Evolutionary conservation across 495 filamentous ascomycete species (phyloP).

Genomic region (Penicillium fimorum): DNA sequence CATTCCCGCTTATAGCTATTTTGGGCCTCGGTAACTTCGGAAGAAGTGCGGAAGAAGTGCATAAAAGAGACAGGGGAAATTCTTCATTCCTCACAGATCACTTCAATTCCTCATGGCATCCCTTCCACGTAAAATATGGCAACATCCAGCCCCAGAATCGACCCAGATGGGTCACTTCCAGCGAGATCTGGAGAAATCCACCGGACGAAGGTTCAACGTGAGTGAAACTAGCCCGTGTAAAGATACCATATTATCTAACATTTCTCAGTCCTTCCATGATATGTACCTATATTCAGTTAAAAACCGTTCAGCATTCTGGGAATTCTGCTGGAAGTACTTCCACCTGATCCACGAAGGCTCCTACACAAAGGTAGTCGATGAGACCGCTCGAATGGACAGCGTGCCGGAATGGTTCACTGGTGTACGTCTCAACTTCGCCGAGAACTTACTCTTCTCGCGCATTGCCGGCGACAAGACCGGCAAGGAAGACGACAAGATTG

Average conservation of each 20-base stretch:
- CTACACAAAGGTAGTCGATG: constrained; percentile 62
- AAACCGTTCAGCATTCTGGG: constrained; percentile 64
- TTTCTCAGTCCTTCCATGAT: constrained; percentile 48
- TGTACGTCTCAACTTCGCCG: constrained; percentile 72
- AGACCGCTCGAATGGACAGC: constrained; percentile 62
- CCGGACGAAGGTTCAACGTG: constrained; percentile 20
- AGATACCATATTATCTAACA: constrained; percentile 11
- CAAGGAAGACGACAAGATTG: constrained; percentile 70
- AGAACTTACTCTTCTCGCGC: constrained; percentile 63
- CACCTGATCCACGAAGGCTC: constrained; percentile 60
- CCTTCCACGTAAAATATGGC: constrained; percentile 53
- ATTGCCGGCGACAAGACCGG: constrained; percentile 22
- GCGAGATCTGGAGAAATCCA: constrained; percentile 23
- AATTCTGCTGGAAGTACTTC: constrained; percentile 56
- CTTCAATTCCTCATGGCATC: constrained; percentile 14
- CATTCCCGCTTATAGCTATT: not conserved
- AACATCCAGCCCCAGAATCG: constrained; percentile 57
- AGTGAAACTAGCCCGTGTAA: constrained; percentile 3
- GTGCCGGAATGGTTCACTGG: constrained; percentile 63
- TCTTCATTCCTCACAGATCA: not conserved
- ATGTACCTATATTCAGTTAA: constrained; percentile 63
- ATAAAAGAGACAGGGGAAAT: not conserved
- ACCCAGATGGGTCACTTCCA: constrained; percentile 64
- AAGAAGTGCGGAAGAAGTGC: not conserved
- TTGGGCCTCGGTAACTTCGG: not conserved